Base-by-base conservation (phyloP, 345 rosid genomes). In the Lepidium africanum region DNA sequence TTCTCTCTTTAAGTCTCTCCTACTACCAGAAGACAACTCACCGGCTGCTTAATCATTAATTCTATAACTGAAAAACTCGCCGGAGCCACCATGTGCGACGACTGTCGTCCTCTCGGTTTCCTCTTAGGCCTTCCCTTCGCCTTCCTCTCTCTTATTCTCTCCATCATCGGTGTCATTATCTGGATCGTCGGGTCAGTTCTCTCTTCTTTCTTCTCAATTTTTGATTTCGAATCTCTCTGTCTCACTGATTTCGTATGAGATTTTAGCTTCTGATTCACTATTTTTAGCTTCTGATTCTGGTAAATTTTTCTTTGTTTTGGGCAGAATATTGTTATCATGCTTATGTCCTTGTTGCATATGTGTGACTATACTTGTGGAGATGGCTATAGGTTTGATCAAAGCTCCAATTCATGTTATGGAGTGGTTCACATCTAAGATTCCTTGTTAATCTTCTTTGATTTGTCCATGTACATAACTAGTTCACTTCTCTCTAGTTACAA, bases 111-210 rank as follows among this genome's bases (percentile, higher is more conserved):
- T 10, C 74, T 88, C 41, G 98, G 92, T 55, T 90, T 93, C 73
- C 91, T 93, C 17, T 74, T 90, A 58, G 97, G 96, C 23, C 96
- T 90, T 17, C 97, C 98, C 43, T 93, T 88, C 63, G 91, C 96
- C 47, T 79, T 93, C 36, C 82, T 93, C 52, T 76, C 95, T 60
- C 85, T 93, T 40, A 50, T 90, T 40, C 68, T 90, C 82, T 90
- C 97, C 53, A 67, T 90, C 27, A 72, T 93, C 50, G 95, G 95
- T 57, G 69, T 93, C 38, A 40, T 86, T 32, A 67, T 86, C 58
- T 87, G 98, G 97, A 87, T 88, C 60, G 81, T 88, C 59, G 96
- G 97, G 96, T 90, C 40, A 40, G 87, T 82, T 25, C 13, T 52
- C 42, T 15, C 23, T 3, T 21, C 23, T 2, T 8, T 27, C 12